Evolutionary conservation across 345 rosid genomes (phyloP), one percentile per base, ranked within the genome.

Genomic region (Trapa bicornis): DNA sequence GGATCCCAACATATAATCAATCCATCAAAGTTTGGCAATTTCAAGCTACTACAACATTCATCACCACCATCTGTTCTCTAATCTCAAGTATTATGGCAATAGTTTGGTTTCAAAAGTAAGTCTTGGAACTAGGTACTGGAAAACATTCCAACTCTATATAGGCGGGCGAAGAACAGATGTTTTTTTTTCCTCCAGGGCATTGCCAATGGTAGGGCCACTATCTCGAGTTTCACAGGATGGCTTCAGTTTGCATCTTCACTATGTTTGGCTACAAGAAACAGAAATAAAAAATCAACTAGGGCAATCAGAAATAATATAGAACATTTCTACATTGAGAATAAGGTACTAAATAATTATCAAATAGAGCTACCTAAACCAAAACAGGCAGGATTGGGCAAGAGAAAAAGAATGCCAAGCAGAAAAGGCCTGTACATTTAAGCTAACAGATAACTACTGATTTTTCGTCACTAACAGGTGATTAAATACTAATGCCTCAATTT

Each of bases 31-130:
- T 11, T 58, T 58, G 12, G 63, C 60, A 69, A 61, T 66, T 67
- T 75, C 77, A 76, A 72, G 74, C 72, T 75, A 79, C 75, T 68
- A 77, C 76, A 75, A 71, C 63, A 77, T 72, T 73, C 76, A 78
- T 54, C 37, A 33, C 38, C 38, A 72, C 69, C 72, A 80, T 72
- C 47, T 64, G 73, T 76, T 73, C 65, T 54, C 61, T 78, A 71
- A 77, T 41, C 65, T 57, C 63, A 58, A 58, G 63, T 38, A 58
- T 32, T 58, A 11, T 58, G 32, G 32, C 38, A 33, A 29, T 10
- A 58, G 38, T 32, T 58, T 58, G 4, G 63, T 71, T 71, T 64
- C 38, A 68, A 72, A 72, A 35, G 65, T 12, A 70, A 62, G 72
- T 75, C 75, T 80, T 77, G 71, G 64, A 77, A 73, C 58, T 66